Conservation (phyloP, 2,329 filamentous ascomycete species). For the Xylaria digitata region DNA sequence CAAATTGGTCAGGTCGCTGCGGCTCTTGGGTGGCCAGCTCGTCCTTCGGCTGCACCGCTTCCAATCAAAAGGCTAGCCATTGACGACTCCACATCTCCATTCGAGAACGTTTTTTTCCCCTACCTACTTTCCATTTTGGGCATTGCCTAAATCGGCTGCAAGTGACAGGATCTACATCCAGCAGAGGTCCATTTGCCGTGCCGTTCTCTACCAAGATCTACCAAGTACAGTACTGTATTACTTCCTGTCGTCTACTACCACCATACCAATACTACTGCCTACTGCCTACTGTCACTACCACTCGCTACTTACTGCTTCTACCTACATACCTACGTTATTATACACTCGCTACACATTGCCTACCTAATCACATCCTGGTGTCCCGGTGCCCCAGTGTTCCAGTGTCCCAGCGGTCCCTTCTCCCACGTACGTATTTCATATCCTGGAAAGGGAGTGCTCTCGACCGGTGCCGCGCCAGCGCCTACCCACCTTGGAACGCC, state of each 20-base stretch:
- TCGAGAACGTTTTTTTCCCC: slow-evolving; percentile 47
- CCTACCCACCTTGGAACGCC: slow-evolving; percentile 47
- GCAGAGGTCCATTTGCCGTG: slow-evolving; percentile 49
- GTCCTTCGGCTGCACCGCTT: slow-evolving; percentile 56
- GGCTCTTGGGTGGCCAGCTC: slow-evolving; percentile 54
- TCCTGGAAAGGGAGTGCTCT: slow-evolving; percentile 42
- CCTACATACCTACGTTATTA: neutral
- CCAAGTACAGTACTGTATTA: slow-evolving; percentile 42
- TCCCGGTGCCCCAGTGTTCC: neutral
- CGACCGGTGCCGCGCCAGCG: slow-evolving; percentile 48
- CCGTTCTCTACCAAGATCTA: slow-evolving; percentile 47
- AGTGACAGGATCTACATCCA: slow-evolving; percentile 47
- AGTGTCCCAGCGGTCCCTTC: slow-evolving; percentile 8
- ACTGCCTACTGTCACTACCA: no score
- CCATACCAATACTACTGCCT: no score
- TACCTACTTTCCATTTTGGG: slow-evolving; percentile 54
- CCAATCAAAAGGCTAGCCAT: slow-evolving; percentile 54
- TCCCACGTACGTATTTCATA: slow-evolving; percentile 32
- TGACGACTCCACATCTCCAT: slow-evolving; percentile 56
- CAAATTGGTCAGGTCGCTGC: slow-evolving; percentile 46
- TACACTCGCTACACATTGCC: neutral
- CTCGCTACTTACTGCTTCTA: no score
- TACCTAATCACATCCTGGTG: neutral
- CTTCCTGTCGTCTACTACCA: slow-evolving; percentile 5
- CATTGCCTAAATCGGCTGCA: slow-evolving; percentile 55